Conservation (phyloP, 495 filamentous ascomycete genomes). For the Trichoderma orchidacearum region DNA sequence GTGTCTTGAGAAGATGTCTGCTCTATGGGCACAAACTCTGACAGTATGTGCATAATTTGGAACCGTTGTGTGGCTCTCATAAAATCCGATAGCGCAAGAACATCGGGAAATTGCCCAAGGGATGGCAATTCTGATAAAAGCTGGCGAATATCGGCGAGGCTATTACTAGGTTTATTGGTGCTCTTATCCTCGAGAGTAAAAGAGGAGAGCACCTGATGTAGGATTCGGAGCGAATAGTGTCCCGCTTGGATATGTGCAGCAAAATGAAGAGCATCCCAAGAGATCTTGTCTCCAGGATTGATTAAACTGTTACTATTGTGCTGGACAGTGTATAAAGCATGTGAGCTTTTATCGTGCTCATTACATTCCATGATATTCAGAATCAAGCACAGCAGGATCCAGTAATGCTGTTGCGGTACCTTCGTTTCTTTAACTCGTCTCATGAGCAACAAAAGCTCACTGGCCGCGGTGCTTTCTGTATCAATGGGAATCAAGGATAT, state of each 20-base stretch:
- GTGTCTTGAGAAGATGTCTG: background rate
- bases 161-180: background rate
- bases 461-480: background rate
- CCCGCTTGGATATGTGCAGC: slow-evolving; percentile 47
- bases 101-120: background rate
- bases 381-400: slow-evolving; percentile 26
- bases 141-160: background rate
- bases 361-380: slow-evolving; percentile 26
- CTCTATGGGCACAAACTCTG: background rate
- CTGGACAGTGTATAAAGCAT: slow-evolving; percentile 13
- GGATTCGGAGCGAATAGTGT: slow-evolving; percentile 52
- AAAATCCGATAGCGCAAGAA: background rate
- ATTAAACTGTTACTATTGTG: slow-evolving; percentile 8
- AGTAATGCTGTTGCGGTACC: slow-evolving; percentile 8
- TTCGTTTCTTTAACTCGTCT: background rate
- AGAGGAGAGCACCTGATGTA: slow-evolving; percentile 36
- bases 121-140: background rate
- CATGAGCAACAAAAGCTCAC: slow-evolving; percentile 1
- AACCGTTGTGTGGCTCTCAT: background rate
- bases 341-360: slow-evolving; percentile 13
- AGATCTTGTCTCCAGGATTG: slow-evolving; percentile 5
- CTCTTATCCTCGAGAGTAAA: slow-evolving; percentile 5
- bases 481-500: background rate
- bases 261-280: slow-evolving; percentile 53
- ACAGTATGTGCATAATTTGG: background rate